phyloP scores from a whole-genome alignment of 2,329 filamentous ascomycete species.

The Sarocladium kiliense region DNA sequence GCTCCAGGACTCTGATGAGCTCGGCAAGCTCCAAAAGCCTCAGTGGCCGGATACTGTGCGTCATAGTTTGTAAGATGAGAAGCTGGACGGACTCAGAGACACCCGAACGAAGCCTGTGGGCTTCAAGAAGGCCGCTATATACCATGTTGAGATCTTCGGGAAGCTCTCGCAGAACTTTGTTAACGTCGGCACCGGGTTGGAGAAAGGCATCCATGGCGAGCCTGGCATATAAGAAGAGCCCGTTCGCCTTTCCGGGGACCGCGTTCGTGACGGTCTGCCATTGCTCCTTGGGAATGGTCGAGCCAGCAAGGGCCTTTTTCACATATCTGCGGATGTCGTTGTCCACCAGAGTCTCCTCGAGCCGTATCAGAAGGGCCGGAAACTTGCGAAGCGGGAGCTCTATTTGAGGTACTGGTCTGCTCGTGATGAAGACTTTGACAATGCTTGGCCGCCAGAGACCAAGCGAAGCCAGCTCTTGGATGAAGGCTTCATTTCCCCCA shows the following conservation, averaged over 20 bases:
- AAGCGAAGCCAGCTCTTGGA: constrained; percentile 26
- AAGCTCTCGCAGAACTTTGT: neutral
- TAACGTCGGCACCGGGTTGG: no score
- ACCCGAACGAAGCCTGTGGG: constrained; percentile 19
- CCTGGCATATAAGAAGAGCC: constrained; percentile 39
- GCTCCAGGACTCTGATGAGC: constrained; percentile 20
- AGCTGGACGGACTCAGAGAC: constrained; percentile 26
- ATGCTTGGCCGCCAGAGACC: constrained; percentile 22
- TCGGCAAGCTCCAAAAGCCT: constrained; percentile 36
- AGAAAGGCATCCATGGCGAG: constrained; percentile 39
- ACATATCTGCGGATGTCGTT: constrained; percentile 35
- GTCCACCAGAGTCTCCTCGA: constrained; percentile 31
- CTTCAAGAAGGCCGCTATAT: constrained; percentile 11
- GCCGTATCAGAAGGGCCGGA: constrained; percentile 22
- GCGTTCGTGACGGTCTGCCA: constrained; percentile 17
- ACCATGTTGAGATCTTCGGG: constrained; percentile 8
- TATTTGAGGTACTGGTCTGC: constrained; percentile 28
- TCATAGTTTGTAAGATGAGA: constrained; percentile 33
- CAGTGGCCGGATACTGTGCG: constrained; percentile 34
- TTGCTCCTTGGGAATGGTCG: constrained; percentile 11
- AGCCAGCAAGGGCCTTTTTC: constrained; percentile 12
- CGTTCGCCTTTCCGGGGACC: constrained; percentile 31
- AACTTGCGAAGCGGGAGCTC: constrained; percentile 24
- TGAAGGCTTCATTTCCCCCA: constrained; percentile 23
- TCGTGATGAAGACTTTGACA: constrained; percentile 39